A percentile compares a stretch with the other conserved stretches of the same genome.
These are phyloP conservation scores for Sugiyamaella chiloensis DNA, from an alignment of 805 yeast genomes.

Conservation along the genomic window DNA sequence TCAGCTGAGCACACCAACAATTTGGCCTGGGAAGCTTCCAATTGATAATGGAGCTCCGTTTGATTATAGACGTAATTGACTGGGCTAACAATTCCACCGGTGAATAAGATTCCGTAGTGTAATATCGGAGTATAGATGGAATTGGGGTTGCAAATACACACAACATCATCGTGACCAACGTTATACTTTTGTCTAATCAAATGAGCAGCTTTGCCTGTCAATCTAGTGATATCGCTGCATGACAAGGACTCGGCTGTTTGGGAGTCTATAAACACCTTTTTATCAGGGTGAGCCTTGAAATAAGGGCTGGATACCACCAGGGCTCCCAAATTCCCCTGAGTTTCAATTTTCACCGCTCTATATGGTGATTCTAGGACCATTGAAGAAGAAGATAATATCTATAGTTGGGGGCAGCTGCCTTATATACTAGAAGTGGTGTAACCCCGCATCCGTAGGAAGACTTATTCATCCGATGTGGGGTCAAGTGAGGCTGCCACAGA, in stretches of 20 bases:
- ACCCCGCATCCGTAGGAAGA: too few relatives aligned
- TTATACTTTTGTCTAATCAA: conserved; percentile 22
- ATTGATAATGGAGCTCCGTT: conserved; percentile 33
- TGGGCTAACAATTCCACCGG: conserved; percentile 34
- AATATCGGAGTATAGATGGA: conserved; percentile 29
- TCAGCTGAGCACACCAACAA: conserved; percentile 21
- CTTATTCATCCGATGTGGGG: too few relatives aligned
- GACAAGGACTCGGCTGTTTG: conserved; percentile 21
- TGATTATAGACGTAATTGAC: conserved; percentile 34
- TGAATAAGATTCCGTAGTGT: conserved; percentile 29
- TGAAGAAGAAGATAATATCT: too few relatives aligned
- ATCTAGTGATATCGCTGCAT: conserved; percentile 14
- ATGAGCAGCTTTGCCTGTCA: conserved; percentile 23
- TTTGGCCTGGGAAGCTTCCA: conserved; percentile 23
- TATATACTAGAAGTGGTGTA: too few relatives aligned
- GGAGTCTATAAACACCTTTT: conserved; percentile 24
- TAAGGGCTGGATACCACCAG: background rate
- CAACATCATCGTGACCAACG: conserved; percentile 30
- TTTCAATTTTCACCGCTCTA: background rate
- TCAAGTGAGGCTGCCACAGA: too few relatives aligned
- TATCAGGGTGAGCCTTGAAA: conserved; percentile 10
- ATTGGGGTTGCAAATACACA: conserved; percentile 31
- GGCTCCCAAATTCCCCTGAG: background rate
- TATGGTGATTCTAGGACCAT: background rate
- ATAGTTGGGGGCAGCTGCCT: too few relatives aligned